These are phyloP conservation scores for Amaranthus palmeri DNA, from an alignment of 148 eudicot genomes.

Conservation along the genomic window DNA sequence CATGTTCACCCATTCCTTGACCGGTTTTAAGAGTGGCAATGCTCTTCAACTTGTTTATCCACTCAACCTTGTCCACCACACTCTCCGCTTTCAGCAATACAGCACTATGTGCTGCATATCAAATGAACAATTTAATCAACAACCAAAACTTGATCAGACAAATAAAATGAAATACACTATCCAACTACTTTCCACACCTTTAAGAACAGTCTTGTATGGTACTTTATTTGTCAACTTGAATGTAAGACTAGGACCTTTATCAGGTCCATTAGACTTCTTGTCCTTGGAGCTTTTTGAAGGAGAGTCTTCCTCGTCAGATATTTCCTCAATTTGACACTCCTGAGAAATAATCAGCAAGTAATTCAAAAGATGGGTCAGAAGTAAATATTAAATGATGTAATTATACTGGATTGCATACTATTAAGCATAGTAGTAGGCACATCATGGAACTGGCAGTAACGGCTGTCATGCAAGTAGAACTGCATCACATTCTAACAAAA, in stretches of 20 bases:
- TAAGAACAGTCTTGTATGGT: constrained; percentile 90
- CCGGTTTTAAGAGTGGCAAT: constrained; percentile 64
- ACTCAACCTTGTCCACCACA: constrained; percentile 72
- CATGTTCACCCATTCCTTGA: constrained; percentile 57
- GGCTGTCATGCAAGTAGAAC: background rate
- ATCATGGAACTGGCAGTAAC: background rate
- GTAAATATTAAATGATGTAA: background rate
- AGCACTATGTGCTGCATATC: constrained; percentile 82
- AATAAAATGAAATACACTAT: background rate
- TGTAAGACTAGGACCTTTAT: constrained; percentile 62
- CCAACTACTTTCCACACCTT: constrained; percentile 42
- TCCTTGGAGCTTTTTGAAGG: constrained; percentile 85
- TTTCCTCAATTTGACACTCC: constrained; percentile 93
- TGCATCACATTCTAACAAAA: background rate
- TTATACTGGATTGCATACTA: background rate
- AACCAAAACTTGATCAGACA: background rate
- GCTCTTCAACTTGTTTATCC: constrained; percentile 74
- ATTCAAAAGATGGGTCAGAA: background rate
- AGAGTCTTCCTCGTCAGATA: constrained; percentile 77
- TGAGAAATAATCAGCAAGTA: constrained; percentile 23
- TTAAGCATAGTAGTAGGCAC: background rate
- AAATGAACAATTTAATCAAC: constrained; percentile 15
- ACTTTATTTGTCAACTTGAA: constrained; percentile 87
- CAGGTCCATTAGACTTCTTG: constrained; percentile 87
- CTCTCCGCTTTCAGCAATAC: constrained; percentile 94